Percentiles rank a stretch among this genome's conserved stretches.
Evolutionary conservation across 106 monocot genomes (phyloP).

Genomic region (Dioscorea zingiberensis): DNA sequence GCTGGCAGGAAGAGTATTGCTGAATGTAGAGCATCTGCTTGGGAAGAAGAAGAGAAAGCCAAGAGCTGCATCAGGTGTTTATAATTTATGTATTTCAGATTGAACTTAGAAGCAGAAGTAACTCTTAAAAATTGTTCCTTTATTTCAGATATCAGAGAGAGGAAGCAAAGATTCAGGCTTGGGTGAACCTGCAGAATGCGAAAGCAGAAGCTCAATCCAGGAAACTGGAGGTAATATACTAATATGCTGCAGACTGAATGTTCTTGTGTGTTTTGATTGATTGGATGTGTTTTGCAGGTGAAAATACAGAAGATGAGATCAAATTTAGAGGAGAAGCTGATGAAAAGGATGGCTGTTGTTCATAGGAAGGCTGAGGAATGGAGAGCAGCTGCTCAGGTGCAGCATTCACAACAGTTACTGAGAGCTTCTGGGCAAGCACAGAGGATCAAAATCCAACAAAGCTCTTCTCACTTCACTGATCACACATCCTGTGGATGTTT

Average conservation of each 20-base stretch:
- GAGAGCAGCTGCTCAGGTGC: constrained; percentile 69
- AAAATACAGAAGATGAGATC: constrained; percentile 95
- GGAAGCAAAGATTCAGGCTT: constrained; percentile 91
- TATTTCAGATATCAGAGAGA: constrained; percentile 79
- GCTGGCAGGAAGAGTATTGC: constrained; percentile 38
- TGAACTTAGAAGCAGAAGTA: no score
- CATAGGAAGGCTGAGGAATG: constrained; percentile 68
- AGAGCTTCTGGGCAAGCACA: constrained; percentile 55
- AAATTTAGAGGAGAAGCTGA: constrained; percentile 83
- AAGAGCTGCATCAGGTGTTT: constrained; percentile 80
- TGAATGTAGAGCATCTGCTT: constrained; percentile 41
- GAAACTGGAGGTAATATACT: constrained; percentile 95
- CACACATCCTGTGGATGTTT: constrained; percentile 56
- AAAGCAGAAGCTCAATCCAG: constrained; percentile 87
- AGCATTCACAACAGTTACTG: constrained; percentile 63
- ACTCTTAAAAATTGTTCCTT: neutral
- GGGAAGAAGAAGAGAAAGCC: constrained; percentile 85
- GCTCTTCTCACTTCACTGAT: constrained; percentile 3
- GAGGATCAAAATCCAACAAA: constrained; percentile 36
- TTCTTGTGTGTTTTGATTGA: no score
- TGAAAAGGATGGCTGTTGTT: constrained; percentile 71
- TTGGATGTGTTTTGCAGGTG: constrained; percentile 44
- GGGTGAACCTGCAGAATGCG: constrained; percentile 82
- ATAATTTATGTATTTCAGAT: neutral
- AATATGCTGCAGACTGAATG: no score